Evolutionary conservation across 257 asterid species (phyloP), one percentile per base, ranked within the genome.

Genomic region (Solanum microdontum): DNA sequence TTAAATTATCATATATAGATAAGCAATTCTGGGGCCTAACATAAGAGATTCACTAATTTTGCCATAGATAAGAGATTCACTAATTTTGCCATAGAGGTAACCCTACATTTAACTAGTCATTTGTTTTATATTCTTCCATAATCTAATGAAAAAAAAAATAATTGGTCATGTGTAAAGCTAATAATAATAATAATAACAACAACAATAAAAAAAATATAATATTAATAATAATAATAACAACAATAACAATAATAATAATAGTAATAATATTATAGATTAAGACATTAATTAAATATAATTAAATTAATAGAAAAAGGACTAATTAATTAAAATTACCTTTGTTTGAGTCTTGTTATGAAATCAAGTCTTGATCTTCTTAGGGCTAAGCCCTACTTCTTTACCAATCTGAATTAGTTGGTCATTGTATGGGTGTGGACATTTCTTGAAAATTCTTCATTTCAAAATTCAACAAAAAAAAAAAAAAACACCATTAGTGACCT

Each of bases 321-420:
- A 34, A 34, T 9, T n/a, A 36, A 62, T 23, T 62, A 23, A 23
- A 37, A 75, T 23, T 21, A 94, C 96, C 98, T 94, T 43, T 15
- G 89, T 89, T 86, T 93, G 98, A 62, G 93, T 89, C 86, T 94
- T 94, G 68, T 95, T 94, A 90, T 95, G 96, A 91, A 95, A 95
- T 96, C 94, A 95, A 87, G 87, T 91, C 80, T 94, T 93, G 24
- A 95, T 91, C 88, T 93, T 95, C 68, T 87, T 87, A 55, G 91
- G 92, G 82, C 93, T 95, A 40, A 94, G 93, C 60, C 94, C 93
- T 7, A 93, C 66, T 43, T 93, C 91, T 73, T 85, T 75, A 89
- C 97, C 89, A 36, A 94, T 66, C 48, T 92, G 92, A 58, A 79
- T 90, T 86, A 93, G 89, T 70, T 93, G 95, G 89, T 89, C 90